Evolutionary conservation across 257 asterid species (phyloP), one percentile per base, ranked within the genome.

Genomic region (Nicotiana noctiflora): DNA sequence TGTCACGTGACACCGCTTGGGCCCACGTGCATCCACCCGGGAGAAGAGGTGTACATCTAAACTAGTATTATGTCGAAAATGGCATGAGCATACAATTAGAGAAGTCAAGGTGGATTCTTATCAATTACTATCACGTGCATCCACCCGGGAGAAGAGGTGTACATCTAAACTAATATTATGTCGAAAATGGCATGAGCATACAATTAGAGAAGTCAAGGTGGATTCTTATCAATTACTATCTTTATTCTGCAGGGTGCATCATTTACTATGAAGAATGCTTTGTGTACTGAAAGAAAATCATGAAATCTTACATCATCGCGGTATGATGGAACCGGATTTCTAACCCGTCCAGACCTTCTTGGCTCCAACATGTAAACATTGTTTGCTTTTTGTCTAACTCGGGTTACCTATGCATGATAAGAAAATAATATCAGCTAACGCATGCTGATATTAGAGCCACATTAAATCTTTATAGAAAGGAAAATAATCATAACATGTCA

Each of bases 281-380:
- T 4, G 61, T 60, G 34, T 32, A 13, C 67, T 7, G n/a, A 53
- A 44, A 31, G 21, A 13, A 60, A 52, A 76, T 37, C 27, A 18
- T 40, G 59, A 81, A 65, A 79, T 76, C 93, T 92, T 84, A 93
- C 97, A 81, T 94, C 93, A 81, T 94, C 98, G 57, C 88, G 88
- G 83, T 94, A 94, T 8, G 98, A 82, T 40, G 85, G 18, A 84
- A 89, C 91, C 40, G 89, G 85, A 72, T 85, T 94, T 40, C 98
- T 97, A 19, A 85, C 90, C 21, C 98, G 91, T 75, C 95, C 84
- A 10, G 98, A 94, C 63, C 98, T 97, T 66, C 98, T 90, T 82
- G 97, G 98, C 91, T 94, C 98, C 60, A 81, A 59, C 79, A 74
- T 59, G 84, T 19, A 85, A 49, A 23, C 72, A 52, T 55, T 75